Percentiles rank a stretch among this genome's conserved stretches.
Evolutionary conservation across 1,284 basidiomycete genomes (phyloP).

Genomic region (Ustilago crameri): DNA sequence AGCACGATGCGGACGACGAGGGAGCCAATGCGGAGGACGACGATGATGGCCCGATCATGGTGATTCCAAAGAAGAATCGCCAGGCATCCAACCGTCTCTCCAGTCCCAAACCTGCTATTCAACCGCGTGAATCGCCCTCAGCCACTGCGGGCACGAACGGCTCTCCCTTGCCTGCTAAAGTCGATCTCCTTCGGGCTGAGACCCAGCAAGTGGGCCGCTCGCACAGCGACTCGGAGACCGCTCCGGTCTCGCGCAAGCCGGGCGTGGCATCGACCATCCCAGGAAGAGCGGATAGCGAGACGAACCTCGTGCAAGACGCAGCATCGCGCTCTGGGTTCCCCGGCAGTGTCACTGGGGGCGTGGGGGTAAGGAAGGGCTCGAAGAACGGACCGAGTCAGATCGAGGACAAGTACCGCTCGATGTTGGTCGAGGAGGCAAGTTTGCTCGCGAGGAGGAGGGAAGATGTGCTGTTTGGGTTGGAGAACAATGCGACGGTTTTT

Average conservation of each 20-base stretch:
- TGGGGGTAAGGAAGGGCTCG: conserved; percentile 13
- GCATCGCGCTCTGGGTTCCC: conserved; percentile 11
- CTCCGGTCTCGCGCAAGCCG: neutral
- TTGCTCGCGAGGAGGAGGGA: conserved; percentile 65
- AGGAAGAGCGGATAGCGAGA: conserved; percentile 26
- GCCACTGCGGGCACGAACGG: neutral
- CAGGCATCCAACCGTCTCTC: conserved; percentile 11
- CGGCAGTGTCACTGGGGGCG: conserved; percentile 7
- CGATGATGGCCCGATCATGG: conserved; percentile 60
- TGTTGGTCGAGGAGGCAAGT: conserved; percentile 65
- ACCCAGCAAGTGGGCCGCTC: conserved; percentile 5
- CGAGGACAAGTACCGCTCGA: conserved; percentile 51
- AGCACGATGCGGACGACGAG: conserved; percentile 20
- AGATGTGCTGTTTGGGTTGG: conserved; percentile 53
- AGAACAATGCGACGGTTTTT: conserved; percentile 17
- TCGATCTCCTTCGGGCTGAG: conserved; percentile 2
- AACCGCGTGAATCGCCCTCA: conserved; percentile 7
- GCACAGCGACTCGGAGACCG: conserved; percentile 30
- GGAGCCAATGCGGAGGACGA: conserved; percentile 45
- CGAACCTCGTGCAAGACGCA: conserved; percentile 14
- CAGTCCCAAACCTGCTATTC: conserved; percentile 4
- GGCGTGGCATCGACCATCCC: too few relatives aligned
- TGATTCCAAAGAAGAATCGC: conserved; percentile 44
- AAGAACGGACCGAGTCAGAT: conserved; percentile 32
- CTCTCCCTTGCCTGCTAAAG: conserved; percentile 1